A percentile compares a stretch with the other conserved stretches of the same genome.
Evolutionary conservation across 1,284 basidiomycete species (phyloP).

Genomic region (Cryptococcus deneoformans): DNA sequence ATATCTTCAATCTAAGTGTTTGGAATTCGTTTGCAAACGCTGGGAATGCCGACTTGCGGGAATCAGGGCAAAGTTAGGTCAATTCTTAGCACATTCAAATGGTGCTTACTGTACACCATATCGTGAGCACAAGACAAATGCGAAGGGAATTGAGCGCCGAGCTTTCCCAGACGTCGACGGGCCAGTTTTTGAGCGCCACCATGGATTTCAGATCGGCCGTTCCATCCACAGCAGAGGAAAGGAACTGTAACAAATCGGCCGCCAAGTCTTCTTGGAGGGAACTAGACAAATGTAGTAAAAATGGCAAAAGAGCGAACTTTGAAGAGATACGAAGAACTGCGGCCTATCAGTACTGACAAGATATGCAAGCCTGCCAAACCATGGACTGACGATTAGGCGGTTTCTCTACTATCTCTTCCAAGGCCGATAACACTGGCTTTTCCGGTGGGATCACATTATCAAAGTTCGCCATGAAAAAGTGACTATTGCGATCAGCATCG

Average conservation of each 20-base stretch:
- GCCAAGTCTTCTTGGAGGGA: not conserved
- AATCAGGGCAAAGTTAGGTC: not conserved
- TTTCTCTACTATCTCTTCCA: slow-evolving; percentile 15
- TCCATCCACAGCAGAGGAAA: not conserved
- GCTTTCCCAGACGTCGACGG: slow-evolving; percentile 6
- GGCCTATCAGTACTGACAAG: not conserved
- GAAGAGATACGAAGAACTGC: slow-evolving; percentile 23
- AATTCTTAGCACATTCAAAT: not conserved
- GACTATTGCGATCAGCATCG: slow-evolving; percentile 30
- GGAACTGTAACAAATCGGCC: slow-evolving; percentile 1
- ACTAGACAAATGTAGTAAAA: slow-evolving; percentile 17
- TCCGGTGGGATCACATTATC: slow-evolving; percentile 8
- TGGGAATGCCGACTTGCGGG: not conserved
- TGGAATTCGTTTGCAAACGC: not conserved
- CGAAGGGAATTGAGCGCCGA: slow-evolving; percentile 9
- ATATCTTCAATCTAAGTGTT: not conserved
- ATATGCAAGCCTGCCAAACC: not conserved
- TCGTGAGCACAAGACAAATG: slow-evolving; percentile 10
- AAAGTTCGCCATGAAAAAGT: slow-evolving; percentile 29
- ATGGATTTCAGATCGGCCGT: not conserved
- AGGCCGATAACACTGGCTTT: slow-evolving; percentile 5
- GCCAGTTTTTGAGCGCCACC: not conserved
- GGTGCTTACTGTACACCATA: slow-evolving; percentile 16
- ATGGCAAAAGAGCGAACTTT: slow-evolving; percentile 18
- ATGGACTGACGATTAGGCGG: slow-evolving; percentile 22